Percentiles rank a stretch among this genome's conserved stretches.
Evolutionary conservation across 805 yeast species (phyloP).

Genomic region (Candida boleticola): DNA sequence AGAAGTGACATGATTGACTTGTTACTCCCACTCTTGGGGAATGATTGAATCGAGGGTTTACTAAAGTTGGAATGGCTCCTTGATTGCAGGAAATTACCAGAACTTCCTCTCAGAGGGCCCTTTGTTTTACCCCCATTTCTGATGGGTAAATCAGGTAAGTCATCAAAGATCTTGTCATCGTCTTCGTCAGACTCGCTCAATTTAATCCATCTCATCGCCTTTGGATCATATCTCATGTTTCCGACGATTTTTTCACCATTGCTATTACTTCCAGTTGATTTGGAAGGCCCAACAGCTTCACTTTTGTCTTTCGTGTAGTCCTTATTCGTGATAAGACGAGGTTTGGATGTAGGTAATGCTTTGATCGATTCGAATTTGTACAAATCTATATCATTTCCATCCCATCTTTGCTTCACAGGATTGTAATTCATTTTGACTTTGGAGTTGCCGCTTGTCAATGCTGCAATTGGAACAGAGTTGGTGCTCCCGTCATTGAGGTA

Average conservation of each 20-base stretch:
- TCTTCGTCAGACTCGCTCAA: conserved; percentile 34
- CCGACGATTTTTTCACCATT: conserved; percentile 13
- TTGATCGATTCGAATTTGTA: conserved; percentile 42
- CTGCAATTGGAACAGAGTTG: conserved; percentile 13
- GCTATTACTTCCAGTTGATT: conserved; percentile 24
- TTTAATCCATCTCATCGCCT: conserved; percentile 59
- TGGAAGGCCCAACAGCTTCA: conserved; percentile 11
- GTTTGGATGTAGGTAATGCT: conserved; percentile 22
- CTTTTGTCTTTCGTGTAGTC: conserved; percentile 19
- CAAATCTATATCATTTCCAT: conserved; percentile 62
- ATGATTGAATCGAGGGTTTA: background rate
- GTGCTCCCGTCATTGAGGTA: conserved; percentile 20
- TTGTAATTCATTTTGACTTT: conserved; percentile 48
- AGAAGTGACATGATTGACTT: background rate
- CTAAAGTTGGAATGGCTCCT: background rate
- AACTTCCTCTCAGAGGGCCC: background rate
- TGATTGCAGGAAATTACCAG: conserved; percentile 3
- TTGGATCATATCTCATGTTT: conserved; percentile 60
- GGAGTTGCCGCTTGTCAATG: conserved; percentile 16
- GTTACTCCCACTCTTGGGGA: background rate
- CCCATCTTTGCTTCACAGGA: conserved; percentile 53
- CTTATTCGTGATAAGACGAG: conserved; percentile 34
- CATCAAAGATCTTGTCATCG: conserved; percentile 42
- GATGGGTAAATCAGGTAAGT: conserved; percentile 44
- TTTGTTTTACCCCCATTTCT: background rate